Base-by-base conservation (phyloP, 306 rosid genomes). In the Luffa aegyptiaca region DNA sequence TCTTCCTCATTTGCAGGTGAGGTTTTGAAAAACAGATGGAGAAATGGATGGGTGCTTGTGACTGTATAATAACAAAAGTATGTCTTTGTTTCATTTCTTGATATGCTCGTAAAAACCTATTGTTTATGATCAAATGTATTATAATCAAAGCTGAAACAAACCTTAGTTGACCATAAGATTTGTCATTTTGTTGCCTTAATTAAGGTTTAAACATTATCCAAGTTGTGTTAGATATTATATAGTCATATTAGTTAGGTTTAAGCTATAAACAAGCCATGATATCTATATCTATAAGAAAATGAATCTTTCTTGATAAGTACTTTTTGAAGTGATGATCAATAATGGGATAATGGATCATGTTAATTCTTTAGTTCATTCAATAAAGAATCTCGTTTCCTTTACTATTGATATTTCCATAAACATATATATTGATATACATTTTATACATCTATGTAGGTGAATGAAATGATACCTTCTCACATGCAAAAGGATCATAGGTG, bases 31-130 rank as follows among this genome's bases (percentile, higher is more conserved):
- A 85, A 16, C 90, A 86, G 44, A 96, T 96, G 99, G 91, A 90
- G 79, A 93, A 93, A 84, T 96, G 99, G 99, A 96, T 96, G 99
- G 97, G 98, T 86, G 97, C 98, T 83, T 93, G 94, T 85, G 99
- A 96, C 77, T 96, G 99, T 91, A 93, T 96, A 75, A 96, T 96
- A 78, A 93, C 99, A 55, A 96, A 96, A 90, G 98, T 92, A 90
- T 39, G 86, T 79, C 51, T 59, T n/a, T 57, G 17, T 37, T 76
- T 56, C n/a, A 18, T 21, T 86, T 56, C 62, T 74, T 31, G 46
- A 46, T 72, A n/a, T 6, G n/a, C n/a, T n/a, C n/a, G n/a, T n/a
- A n/a, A n/a, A n/a, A n/a, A n/a, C n/a, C n/a, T n/a, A n/a, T n/a
- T n/a, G n/a, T n/a, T n/a, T n/a, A n/a, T n/a, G 39, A 21, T 70